Percentiles rank a stretch among this genome's conserved stretches.
Evolutionary conservation across 2,329 filamentous ascomycete genomes (phyloP).

Genomic region (Pseudocercospora musae): DNA sequence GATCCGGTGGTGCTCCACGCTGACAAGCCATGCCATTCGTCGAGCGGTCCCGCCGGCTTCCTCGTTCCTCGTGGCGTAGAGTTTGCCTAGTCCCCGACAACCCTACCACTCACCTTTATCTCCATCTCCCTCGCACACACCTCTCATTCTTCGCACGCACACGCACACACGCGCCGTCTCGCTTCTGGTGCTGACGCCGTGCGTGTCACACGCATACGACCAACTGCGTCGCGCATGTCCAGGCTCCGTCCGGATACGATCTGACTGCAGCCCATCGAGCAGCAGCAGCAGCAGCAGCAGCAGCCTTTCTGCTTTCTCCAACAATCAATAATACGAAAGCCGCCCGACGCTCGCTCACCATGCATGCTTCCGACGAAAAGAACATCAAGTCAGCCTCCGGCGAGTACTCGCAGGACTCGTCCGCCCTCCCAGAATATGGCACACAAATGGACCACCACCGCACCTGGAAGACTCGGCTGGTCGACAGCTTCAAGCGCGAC

Average conservation of each 20-base stretch:
- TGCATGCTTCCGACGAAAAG: constrained; percentile 21
- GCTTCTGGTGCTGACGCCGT: neutral
- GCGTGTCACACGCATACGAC: neutral
- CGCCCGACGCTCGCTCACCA: constrained; percentile 3
- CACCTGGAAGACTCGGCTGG: constrained; percentile 37
- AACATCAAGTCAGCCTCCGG: constrained; percentile 13
- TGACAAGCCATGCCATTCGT: neutral
- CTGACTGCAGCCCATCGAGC: neutral
- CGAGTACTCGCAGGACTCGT: constrained; percentile 18
- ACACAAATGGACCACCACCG: constrained; percentile 19
- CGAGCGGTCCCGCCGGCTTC: neutral
- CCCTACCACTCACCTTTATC: neutral
- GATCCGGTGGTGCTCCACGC: neutral
- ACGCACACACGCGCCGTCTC: neutral
- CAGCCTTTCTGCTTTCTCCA: no score
- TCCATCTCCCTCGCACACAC: constrained; percentile 3
- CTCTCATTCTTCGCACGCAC: neutral
- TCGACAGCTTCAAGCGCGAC: constrained; percentile 64
- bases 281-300: no score
- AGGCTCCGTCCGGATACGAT: neutral
- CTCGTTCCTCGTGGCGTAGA: neutral
- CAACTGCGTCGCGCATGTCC: neutral
- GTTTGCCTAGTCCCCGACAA: neutral
- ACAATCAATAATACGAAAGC: neutral
- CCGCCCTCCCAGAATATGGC: constrained; percentile 28